Conservation (phyloP, 192 early-diverging fungal species). For the Dissophora globulifera region DNA sequence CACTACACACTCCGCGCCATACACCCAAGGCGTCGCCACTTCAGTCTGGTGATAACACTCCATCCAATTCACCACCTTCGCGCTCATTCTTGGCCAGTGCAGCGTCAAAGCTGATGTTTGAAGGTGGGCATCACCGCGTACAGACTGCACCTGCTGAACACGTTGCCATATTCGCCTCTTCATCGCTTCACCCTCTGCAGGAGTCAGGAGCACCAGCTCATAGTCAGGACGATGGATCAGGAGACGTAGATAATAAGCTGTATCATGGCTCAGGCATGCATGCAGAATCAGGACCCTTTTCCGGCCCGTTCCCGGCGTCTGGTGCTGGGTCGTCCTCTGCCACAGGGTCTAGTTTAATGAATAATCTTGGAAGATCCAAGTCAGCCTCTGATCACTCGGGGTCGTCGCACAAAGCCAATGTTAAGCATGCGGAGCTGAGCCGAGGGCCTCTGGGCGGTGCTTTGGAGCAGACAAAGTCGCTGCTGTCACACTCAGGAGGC, state of each 20-base stretch:
- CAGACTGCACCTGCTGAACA: conserved; percentile 48
- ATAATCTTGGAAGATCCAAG: conserved; percentile 40
- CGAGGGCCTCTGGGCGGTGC: conserved; percentile 37
- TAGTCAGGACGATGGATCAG: conserved; percentile 38
- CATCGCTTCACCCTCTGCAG: conserved; percentile 38
- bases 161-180: conserved; percentile 35
- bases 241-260: conserved; percentile 18
- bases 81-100: conserved; percentile 31
- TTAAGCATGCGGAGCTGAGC: conserved; percentile 45
- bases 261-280: not conserved
- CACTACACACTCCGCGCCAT: conserved; percentile 43
- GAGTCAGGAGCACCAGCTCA: conserved; percentile 16
- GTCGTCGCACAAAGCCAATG: conserved; percentile 12
- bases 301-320: not conserved
- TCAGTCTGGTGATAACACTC: conserved; percentile 46
- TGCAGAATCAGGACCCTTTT: not conserved
- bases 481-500: conserved; percentile 37
- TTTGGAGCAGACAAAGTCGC: conserved; percentile 47
- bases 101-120: conserved; percentile 29
- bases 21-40: conserved; percentile 42
- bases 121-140: conserved; percentile 42
- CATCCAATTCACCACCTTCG: conserved; percentile 43
- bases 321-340: conserved; percentile 11
- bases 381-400: conserved; percentile 36
- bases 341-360: conserved; percentile 4